phyloP scores from a whole-genome alignment of 306 rosid species.

The Cucurbita maxima region DNA sequence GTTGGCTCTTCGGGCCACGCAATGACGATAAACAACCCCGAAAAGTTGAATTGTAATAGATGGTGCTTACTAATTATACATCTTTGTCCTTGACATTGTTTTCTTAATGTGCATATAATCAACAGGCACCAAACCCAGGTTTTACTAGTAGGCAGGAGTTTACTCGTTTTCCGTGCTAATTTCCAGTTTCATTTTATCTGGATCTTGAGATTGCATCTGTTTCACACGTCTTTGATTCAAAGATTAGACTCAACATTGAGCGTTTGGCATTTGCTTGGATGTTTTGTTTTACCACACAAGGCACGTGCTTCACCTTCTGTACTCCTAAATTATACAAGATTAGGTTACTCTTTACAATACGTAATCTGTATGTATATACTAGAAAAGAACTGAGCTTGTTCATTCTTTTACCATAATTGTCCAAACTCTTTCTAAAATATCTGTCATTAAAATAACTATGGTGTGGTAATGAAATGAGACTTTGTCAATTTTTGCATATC shows the following conservation, averaged over 20 bases:
- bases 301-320: neutral
- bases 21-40: conserved; percentile 26
- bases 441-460: too few species aligned
- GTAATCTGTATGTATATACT: neutral
- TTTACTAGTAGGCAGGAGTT: neutral
- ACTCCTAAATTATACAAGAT: neutral
- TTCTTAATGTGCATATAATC: conserved; percentile 1
- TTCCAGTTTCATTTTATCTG: neutral
- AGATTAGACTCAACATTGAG: neutral
- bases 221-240: neutral
- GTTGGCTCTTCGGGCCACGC: conserved; percentile 27
- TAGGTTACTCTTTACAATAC: neutral
- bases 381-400: neutral
- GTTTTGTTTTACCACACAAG: neutral
- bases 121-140: neutral
- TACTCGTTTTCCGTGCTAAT: neutral
- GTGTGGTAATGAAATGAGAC: too few species aligned
- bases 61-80: conserved; percentile 8
- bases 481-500: too few species aligned
- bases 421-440: neutral
- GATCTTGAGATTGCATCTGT: neutral
- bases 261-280: neutral
- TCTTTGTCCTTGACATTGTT: conserved; percentile 17
- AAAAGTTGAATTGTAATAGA: conserved; percentile 55
- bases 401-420: neutral